These are phyloP conservation scores for Mallotus japonicus DNA, from an alignment of 441 rosid species.

Conservation along the genomic window DNA sequence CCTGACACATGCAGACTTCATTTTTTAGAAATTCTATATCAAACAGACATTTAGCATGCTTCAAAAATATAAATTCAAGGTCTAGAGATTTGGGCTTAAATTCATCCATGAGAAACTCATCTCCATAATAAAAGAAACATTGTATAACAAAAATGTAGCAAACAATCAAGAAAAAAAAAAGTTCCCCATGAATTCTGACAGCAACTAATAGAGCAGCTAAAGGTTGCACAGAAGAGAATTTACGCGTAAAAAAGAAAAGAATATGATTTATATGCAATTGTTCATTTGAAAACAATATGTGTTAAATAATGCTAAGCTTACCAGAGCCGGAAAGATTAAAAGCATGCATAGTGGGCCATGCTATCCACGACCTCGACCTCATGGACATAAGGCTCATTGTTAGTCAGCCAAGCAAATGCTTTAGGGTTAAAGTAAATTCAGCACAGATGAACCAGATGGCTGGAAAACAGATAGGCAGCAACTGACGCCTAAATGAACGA, in stretches of 20 bases:
- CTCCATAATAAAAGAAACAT: background rate
- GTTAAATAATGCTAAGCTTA: slow-evolving; percentile 21
- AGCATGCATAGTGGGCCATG: background rate
- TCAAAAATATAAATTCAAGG: background rate
- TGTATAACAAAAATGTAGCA: background rate
- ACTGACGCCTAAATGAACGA: slow-evolving; percentile 11
- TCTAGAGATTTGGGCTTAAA: background rate
- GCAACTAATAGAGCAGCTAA: background rate
- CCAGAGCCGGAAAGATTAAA: slow-evolving; percentile 24
- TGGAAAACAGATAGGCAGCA: slow-evolving; percentile 17
- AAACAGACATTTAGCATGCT: background rate
- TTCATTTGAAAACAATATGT: slow-evolving; percentile 9
- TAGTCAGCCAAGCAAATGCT: slow-evolving; percentile 23
- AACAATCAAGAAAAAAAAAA: background rate
- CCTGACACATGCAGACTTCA: slow-evolving; percentile 9
- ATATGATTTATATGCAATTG: background rate
- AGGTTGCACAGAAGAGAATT: background rate
- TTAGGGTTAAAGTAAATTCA: slow-evolving; percentile 21
- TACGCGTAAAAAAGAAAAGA: background rate
- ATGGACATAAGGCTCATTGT: slow-evolving; percentile 13
- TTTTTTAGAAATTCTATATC: background rate
- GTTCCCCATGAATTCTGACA: background rate
- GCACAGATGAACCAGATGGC: slow-evolving; percentile 21
- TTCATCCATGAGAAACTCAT: background rate
- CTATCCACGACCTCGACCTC: slow-evolving; percentile 7